Base-by-base conservation (phyloP, 768 basidiomycete genomes). In the Termitomyces bulborhizus region DNA sequence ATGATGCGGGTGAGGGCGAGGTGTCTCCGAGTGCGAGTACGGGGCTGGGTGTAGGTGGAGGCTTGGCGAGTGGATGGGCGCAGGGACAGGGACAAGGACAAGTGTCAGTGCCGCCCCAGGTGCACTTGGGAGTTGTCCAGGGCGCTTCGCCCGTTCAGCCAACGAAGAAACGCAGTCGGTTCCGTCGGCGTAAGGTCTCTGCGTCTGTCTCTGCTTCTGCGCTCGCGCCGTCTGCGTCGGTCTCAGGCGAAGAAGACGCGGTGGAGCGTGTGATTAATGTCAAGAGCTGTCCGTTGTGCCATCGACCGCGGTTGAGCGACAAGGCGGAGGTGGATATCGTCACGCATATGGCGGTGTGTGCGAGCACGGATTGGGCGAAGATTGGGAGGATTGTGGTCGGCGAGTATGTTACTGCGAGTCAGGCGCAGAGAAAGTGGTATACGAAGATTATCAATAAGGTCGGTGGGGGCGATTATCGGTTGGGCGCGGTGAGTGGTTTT, bases 351-450 rank as follows among this genome's bases (percentile, higher is more conserved):
- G 97, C 94, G 1, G 83, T 98, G 9, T 99, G 96, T 63, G 94
- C 97, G 9, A 90, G 87, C 59, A 82, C 86, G 61, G 97, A 98
- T 67, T 98, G 95, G 93, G 84, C 79, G 37, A 81, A 85, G 57
- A 87, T 98, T 29, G 88, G 97, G 63, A 69, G 86, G 58, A 92
- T 98, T 60, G 84, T 97, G 43, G 94, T 96, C 12, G 87, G 90
- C 16, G 94, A 96, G 66, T 99, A 91, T 61, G 95, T 98, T 3
- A 98, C 95, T 0, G 87, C 91, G 5, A 85, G 81, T 60, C 93
- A 97, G 73, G 96, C 96, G 58, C 95, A 98, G 76, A 77, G 96
- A 65, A 99, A 99, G 73, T 98, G 93, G 88, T 90, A 95, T 66
- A 93, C 93, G 58, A 92, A 88, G 74, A 80, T 98, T 39, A 79